Evolutionary conservation across 345 rosid genomes (phyloP).

Genomic region (Litchi chinensis): DNA sequence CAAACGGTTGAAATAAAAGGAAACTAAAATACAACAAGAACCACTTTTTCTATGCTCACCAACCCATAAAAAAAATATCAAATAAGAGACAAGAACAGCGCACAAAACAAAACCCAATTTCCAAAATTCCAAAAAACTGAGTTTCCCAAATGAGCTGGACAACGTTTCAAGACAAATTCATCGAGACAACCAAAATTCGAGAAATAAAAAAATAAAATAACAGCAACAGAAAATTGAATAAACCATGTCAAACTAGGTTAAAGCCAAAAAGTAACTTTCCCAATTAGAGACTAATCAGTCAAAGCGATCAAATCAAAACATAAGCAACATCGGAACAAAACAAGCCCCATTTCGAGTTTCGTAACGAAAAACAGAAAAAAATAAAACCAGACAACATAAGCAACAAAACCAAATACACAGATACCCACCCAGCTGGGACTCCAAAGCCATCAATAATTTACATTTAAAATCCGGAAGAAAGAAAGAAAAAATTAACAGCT

Average conservation of each 20-base stretch:
- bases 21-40: not conserved
- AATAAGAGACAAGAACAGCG: slow-evolving; percentile 21
- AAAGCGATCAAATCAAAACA: slow-evolving; percentile 22
- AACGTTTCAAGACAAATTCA: slow-evolving; percentile 11
- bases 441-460: slow-evolving; percentile 21
- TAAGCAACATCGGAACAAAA: slow-evolving; percentile 6
- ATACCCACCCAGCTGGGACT: slow-evolving; percentile 42
- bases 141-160: not conserved
- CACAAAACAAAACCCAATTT: slow-evolving; percentile 22
- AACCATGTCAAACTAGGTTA: slow-evolving; percentile 19
- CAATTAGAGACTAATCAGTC: slow-evolving; percentile 17
- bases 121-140: slow-evolving; percentile 17
- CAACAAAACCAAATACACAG: slow-evolving; percentile 8
- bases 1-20: not conserved
- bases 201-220: slow-evolving; percentile 21
- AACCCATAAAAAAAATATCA: slow-evolving; percentile 17
- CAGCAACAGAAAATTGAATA: slow-evolving; percentile 5
- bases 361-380: slow-evolving; percentile 8
- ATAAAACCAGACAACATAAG: slow-evolving; percentile 3
- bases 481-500: not conserved
- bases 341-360: slow-evolving; percentile 18
- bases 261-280: slow-evolving; percentile 16
- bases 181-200: slow-evolving; percentile 21
- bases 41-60: not conserved
- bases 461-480: not conserved